phyloP scores from a whole-genome alignment of 2,329 filamentous ascomycete species.

The Colletotrichum caudatum region DNA sequence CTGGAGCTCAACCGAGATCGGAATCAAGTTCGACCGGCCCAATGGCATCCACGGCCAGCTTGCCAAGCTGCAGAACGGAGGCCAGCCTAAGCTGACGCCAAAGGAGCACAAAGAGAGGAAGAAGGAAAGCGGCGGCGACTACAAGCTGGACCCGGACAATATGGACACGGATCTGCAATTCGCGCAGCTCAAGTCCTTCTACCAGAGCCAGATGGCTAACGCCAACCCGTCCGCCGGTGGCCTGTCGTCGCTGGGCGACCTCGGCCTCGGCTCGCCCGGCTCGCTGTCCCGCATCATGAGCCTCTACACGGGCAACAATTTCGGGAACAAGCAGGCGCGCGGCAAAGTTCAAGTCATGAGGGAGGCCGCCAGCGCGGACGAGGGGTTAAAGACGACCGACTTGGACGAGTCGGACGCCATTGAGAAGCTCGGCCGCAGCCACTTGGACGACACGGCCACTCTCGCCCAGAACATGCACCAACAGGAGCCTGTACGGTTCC shows the following conservation, averaged over 20 bases:
- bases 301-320: constrained; percentile 78
- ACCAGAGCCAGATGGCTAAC: constrained; percentile 80
- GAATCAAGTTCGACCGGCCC: constrained; percentile 88
- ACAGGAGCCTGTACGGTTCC: constrained; percentile 69
- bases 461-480: constrained; percentile 62
- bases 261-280: constrained; percentile 80
- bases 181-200: constrained; percentile 80
- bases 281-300: constrained; percentile 92
- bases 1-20: constrained; percentile 92
- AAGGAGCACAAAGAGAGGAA: constrained; percentile 65
- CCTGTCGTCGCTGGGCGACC: constrained; percentile 58
- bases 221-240: constrained; percentile 65
- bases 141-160: constrained; percentile 56
- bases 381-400: constrained; percentile 76
- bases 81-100: constrained; percentile 61
- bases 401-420: constrained; percentile 73
- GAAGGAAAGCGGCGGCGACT: constrained; percentile 62
- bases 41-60: constrained; percentile 88
- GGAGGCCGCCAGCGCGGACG: constrained; percentile 76
- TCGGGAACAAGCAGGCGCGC: constrained; percentile 75
- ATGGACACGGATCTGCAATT: constrained; percentile 79
- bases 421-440: constrained; percentile 66
- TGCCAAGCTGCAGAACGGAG: constrained; percentile 75
- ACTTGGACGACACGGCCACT: constrained; percentile 73
- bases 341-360: constrained; percentile 75